Evolutionary conservation across 192 early-diverging fungal species (phyloP).

Genomic region (Linnemannia exigua): DNA sequence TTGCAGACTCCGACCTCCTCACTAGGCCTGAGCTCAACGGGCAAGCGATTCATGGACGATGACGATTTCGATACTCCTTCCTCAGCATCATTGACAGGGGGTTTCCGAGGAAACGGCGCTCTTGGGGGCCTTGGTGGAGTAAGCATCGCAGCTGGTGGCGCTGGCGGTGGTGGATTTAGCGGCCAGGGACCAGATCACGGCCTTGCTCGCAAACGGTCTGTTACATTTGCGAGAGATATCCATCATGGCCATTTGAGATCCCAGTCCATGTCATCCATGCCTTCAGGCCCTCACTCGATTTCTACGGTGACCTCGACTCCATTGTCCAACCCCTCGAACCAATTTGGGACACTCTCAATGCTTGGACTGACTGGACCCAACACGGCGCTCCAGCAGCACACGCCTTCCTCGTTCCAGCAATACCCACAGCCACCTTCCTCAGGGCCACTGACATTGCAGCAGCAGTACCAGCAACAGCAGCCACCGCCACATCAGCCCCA

Average conservation of each 20-base stretch:
- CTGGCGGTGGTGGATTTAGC: conserved; percentile 6
- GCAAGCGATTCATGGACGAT: conserved; percentile 38
- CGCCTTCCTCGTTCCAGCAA: not conserved
- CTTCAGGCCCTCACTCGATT: conserved; percentile 4
- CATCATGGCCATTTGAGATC: conserved; percentile 48
- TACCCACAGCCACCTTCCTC: not conserved
- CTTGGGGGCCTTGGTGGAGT: conserved; percentile 5
- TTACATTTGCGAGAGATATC: conserved; percentile 50
- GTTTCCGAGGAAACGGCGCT: not conserved
- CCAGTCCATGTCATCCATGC: conserved; percentile 54
- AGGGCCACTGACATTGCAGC: not conserved
- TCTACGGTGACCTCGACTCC: conserved; percentile 3
- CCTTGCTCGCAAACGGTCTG: conserved; percentile 44
- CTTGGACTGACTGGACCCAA: conserved; percentile 30
- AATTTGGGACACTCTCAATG: conserved; percentile 21
- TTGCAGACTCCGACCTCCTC: not conserved
- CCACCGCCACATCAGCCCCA: conserved; percentile 15
- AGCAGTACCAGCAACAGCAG: conserved; percentile 12
- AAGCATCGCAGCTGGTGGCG: not conserved
- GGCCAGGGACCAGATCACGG: conserved; percentile 29
- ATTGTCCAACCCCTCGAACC: conserved; percentile 8
- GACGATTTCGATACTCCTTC: conserved; percentile 17
- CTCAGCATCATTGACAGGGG: conserved; percentile 6
- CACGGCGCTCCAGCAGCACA: conserved; percentile 5
- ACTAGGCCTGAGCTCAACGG: conserved; percentile 15